A percentile compares a stretch with the other conserved stretches of the same genome.
Evolutionary conservation across 352 stramenopile species (phyloP).

Genomic region (Phytophthora multivora): DNA sequence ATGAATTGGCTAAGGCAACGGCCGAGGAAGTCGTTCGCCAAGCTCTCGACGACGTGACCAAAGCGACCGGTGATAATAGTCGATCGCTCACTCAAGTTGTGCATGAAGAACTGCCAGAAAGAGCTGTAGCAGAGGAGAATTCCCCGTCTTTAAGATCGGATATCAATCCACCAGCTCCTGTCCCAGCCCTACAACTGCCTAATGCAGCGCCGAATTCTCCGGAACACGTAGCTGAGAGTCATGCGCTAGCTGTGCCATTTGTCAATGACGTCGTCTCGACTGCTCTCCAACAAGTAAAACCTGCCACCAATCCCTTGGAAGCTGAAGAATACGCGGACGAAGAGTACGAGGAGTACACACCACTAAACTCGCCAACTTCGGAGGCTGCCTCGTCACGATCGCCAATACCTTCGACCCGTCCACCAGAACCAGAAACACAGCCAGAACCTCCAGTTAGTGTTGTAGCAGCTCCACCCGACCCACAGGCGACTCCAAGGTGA

Average conservation of each 20-base stretch:
- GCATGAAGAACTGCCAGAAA: slow-evolving; percentile 5
- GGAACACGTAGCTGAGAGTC: neutral
- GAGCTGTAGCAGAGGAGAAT: neutral
- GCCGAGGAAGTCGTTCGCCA: slow-evolving; percentile 6
- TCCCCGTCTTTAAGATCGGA: neutral
- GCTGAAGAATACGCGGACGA: slow-evolving; percentile 20
- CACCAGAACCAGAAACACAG: slow-evolving; percentile 1
- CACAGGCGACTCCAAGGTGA: slow-evolving; percentile 20
- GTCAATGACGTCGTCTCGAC: slow-evolving; percentile 17
- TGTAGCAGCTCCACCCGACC: slow-evolving; percentile 22
- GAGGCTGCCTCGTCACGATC: neutral
- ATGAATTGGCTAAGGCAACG: slow-evolving; percentile 15
- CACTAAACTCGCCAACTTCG: slow-evolving; percentile 19
- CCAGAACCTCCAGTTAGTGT: neutral
- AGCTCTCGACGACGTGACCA: slow-evolving; percentile 15
- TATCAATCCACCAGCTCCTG: neutral
- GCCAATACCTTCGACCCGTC: neutral
- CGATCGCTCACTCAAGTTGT: slow-evolving; percentile 8
- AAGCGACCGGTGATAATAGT: slow-evolving; percentile 9
- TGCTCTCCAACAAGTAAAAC: slow-evolving; percentile 5
- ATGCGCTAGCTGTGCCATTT: slow-evolving; percentile 12
- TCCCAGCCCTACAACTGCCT: slow-evolving; percentile 13
- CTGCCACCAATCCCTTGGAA: neutral
- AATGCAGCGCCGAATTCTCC: neutral
- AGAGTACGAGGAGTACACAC: slow-evolving; percentile 19